phyloP scores from a whole-genome alignment of 2,329 filamentous ascomycete species.

The Acrocalymma vagum region DNA sequence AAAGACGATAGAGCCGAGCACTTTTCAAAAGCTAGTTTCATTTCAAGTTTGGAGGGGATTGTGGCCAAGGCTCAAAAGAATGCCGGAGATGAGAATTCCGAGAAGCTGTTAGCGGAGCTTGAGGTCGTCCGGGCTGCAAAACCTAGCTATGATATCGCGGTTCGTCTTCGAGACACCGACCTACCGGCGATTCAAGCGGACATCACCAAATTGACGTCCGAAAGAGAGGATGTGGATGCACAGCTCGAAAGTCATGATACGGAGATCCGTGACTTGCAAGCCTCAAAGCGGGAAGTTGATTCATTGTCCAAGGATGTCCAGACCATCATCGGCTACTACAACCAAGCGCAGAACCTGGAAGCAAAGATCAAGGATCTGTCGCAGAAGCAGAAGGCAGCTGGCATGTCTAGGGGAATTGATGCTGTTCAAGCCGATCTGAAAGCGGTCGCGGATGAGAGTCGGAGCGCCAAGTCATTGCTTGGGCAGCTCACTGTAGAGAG shows the following conservation, averaged over 20 bases:
- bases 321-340: constrained; percentile 75
- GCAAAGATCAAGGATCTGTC: constrained; percentile 77
- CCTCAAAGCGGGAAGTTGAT: constrained; percentile 77
- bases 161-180: constrained; percentile 72
- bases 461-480: constrained; percentile 69
- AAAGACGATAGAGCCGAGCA: constrained; percentile 63
- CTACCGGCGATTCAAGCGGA: constrained; percentile 75
- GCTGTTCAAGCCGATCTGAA: constrained; percentile 84
- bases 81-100: constrained; percentile 68
- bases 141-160: constrained; percentile 77
- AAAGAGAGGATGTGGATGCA: constrained; percentile 48
- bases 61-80: constrained; percentile 62
- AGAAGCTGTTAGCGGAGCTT: constrained; percentile 68
- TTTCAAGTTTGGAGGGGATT: constrained; percentile 70
- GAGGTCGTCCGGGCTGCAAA: constrained; percentile 63
- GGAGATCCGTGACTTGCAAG: constrained; percentile 67
- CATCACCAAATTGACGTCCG: constrained; percentile 59
- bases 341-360: constrained; percentile 76
- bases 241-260: constrained; percentile 71
- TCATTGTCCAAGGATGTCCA: constrained; percentile 78
- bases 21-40: constrained; percentile 62
- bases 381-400: constrained; percentile 76
- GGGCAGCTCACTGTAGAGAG: constrained; percentile 73
- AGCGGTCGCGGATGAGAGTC: constrained; percentile 71
- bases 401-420: constrained; percentile 74